These are phyloP conservation scores for Solanum paucissectum DNA, from an alignment of 257 asterid species.

Conservation along the genomic window DNA sequence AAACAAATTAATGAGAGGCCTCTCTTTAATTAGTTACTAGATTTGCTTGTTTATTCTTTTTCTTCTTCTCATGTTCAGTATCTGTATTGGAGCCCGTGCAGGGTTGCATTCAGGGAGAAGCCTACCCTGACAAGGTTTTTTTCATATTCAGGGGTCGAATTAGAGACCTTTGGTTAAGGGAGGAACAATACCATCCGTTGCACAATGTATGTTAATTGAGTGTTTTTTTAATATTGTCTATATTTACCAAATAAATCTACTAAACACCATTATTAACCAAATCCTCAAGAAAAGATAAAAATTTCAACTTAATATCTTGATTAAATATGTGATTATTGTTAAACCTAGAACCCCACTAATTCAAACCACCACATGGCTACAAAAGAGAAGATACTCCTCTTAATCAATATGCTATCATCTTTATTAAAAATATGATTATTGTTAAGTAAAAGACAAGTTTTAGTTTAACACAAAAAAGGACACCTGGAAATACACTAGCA, in stretches of 20 bases:
- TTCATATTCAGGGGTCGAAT: fast-evolving
- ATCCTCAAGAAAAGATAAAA: not conserved
- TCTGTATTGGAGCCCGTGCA: fast-evolving
- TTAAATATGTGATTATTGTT: not conserved
- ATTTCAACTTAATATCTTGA: not conserved
- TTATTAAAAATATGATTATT: not conserved
- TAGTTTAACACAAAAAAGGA: not conserved
- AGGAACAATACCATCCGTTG: fast-evolving
- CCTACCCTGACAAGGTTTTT: fast-evolving
- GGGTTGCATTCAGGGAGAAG: fast-evolving
- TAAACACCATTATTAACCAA: not conserved
- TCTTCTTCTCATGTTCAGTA: not conserved
- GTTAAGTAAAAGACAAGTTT: not conserved
- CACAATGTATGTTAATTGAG: not conserved
- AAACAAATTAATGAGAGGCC: not conserved
- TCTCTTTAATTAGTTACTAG: not conserved
- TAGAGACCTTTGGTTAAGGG: fast-evolving
- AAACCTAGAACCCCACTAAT: not conserved
- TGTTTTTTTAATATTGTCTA: not conserved
- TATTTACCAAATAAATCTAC: not conserved
- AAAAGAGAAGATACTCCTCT: not conserved
- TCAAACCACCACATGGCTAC: not conserved
- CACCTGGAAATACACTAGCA: not conserved
- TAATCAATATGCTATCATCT: not conserved
- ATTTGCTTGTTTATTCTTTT: not conserved